These are phyloP conservation scores for Puccinia triticina DNA, from an alignment of 1,284 basidiomycete species.

Conservation along the genomic window DNA sequence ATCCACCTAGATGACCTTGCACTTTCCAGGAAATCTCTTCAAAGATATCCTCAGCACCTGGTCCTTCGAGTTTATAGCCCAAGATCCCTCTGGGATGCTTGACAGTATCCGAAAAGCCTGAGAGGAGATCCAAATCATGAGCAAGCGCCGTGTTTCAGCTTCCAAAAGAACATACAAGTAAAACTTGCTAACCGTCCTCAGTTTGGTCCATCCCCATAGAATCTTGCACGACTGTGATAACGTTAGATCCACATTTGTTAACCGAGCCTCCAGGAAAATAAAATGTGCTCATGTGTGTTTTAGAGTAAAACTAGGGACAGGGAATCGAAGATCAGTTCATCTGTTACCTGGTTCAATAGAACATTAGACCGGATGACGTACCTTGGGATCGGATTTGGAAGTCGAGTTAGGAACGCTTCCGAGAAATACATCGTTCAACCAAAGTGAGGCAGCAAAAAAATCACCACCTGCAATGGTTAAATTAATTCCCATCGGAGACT, in stretches of 20 bases:
- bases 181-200: constrained; percentile 26
- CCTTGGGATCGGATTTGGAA: constrained; percentile 13
- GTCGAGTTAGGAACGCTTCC: constrained; percentile 52
- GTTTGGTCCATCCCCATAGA: constrained; percentile 55
- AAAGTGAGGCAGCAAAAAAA: constrained; percentile 54
- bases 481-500: constrained; percentile 46
- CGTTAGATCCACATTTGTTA: constrained; percentile 49
- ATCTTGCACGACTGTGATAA: constrained; percentile 56
- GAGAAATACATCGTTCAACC: constrained; percentile 55
- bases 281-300: constrained; percentile 6
- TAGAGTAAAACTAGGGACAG: constrained; percentile 15
- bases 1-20: constrained; percentile 54
- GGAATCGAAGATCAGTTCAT: background rate
- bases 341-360: background rate
- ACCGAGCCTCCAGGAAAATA: constrained; percentile 20
- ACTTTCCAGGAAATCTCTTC: constrained; percentile 55
- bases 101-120: constrained; percentile 52
- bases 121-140: background rate
- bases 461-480: constrained; percentile 55
- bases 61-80: constrained; percentile 52
- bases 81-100: constrained; percentile 57
- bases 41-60: background rate
- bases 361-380: background rate
- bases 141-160: background rate
- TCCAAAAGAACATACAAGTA: background rate